A percentile compares a stretch with the other conserved stretches of the same genome.
Evolutionary conservation across 768 basidiomycete genomes (phyloP).

Genomic region (Kwoniella pini): DNA sequence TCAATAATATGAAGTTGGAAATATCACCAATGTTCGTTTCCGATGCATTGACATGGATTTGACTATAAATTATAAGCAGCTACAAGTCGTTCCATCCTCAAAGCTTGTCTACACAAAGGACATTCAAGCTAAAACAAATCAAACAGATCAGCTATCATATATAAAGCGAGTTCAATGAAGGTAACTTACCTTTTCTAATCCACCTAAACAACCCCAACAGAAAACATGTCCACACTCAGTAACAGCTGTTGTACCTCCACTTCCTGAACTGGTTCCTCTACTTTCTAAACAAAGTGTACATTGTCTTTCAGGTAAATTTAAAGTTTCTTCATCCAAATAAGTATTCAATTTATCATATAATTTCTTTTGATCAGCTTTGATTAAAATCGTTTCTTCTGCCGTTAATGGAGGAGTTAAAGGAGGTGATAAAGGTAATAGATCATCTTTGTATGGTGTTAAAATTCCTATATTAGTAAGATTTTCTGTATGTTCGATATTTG

Average conservation of each 20-base stretch:
- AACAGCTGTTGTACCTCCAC: conserved; percentile 50
- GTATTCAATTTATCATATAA: conserved; percentile 36
- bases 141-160: no score
- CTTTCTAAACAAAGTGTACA: conserved; percentile 52
- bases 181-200: conserved; percentile 51
- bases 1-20: no score
- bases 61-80: conserved; percentile 49
- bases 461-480: not conserved
- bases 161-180: no score
- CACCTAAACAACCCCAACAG: conserved; percentile 55
- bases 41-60: no score
- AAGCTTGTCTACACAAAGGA: conserved; percentile 52
- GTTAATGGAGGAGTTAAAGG: conserved; percentile 24
- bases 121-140: conserved; percentile 47
- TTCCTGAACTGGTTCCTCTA: conserved; percentile 46
- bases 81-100: conserved; percentile 51
- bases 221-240: conserved; percentile 56
- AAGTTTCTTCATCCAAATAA: conserved; percentile 35
- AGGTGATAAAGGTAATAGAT: conserved; percentile 16
- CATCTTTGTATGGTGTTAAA: conserved; percentile 10
- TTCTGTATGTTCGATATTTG: not conserved
- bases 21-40: no score
- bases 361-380: not conserved
- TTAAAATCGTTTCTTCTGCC: conserved; percentile 29
- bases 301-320: conserved; percentile 37